These are phyloP conservation scores for Neobulgaria alba DNA, from an alignment of 2,329 filamentous ascomycete species.

Conservation along the genomic window DNA sequence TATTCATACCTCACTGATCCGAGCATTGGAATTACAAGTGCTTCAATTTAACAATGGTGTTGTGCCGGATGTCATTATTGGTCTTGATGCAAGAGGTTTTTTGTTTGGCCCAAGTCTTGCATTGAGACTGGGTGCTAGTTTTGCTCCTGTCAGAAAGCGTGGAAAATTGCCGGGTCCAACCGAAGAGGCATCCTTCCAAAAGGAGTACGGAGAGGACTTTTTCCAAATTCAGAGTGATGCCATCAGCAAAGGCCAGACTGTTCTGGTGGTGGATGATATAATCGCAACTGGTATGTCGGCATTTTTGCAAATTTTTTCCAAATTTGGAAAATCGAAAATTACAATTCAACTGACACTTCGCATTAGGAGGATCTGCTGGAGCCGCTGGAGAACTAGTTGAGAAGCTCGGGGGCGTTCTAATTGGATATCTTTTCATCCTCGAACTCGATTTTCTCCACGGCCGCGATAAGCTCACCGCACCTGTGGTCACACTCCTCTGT, in stretches of 20 bases:
- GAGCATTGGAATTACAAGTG: conserved; percentile 79
- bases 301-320: background rate
- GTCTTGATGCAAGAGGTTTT: conserved; percentile 89
- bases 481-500: conserved; percentile 74
- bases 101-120: conserved; percentile 89
- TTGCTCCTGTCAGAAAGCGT: conserved; percentile 89
- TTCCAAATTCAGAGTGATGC: conserved; percentile 93
- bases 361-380: conserved; percentile 75
- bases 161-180: conserved; percentile 91
- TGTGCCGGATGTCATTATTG: conserved; percentile 83
- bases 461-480: conserved; percentile 76
- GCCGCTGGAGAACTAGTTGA: conserved; percentile 81
- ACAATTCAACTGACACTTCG: conserved; percentile 7
- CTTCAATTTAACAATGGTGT: conserved; percentile 48
- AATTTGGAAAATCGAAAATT: background rate
- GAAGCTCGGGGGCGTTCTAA: conserved; percentile 74
- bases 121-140: conserved; percentile 70
- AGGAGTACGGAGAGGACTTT: conserved; percentile 92
- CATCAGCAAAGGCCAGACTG: conserved; percentile 78
- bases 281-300: conserved; percentile 82
- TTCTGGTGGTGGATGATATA: conserved; percentile 92
- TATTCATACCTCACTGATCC: conserved; percentile 69
- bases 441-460: conserved; percentile 92
- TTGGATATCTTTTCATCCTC: conserved; percentile 91
- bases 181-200: conserved; percentile 77